Base-by-base conservation (phyloP, 164 flowering plant species). In the Vitis labrusca region DNA sequence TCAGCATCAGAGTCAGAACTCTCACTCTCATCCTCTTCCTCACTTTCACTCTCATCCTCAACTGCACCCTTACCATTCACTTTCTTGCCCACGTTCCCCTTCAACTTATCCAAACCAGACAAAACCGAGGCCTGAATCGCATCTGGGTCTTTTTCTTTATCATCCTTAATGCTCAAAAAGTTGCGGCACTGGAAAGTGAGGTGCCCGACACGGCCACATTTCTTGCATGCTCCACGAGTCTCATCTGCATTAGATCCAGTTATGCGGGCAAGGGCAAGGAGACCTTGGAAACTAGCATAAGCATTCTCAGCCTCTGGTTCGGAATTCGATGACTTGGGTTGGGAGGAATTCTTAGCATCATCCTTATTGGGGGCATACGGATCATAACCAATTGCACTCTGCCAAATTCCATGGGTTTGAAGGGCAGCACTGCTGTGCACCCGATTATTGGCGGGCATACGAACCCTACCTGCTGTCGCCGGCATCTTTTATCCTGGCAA, bases 391-490 rank as follows among this genome's bases (percentile, higher is more conserved):
- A 95, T 95, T 0, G 98, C 97, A 64, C 97, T 95, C 84, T 95
- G 98, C 99, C 99, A 95, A 59, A 95, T 95, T 9, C 99, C 98
- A 66, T 95, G 99, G 54, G 99, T 95, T 72, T 95, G 99, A 12
- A 95, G 83, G 66, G 99, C 98, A 10, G 98, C 99, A 73, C 98
- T 93, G 68, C 99, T 95, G 75, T 95, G 98, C 61, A 95, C 99
- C 87, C 99, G 78, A 71, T 95, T 95, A 86, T 95, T 95, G 63
- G 99, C 99, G 19, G 99, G 99, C 99, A 95, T 95, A 76, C 99
- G 99, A 90, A 95, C 99, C 79, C 99, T 89, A 51, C 99, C 99
- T 59, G 99, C 99, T 56, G 99, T 95, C 10, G 99, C 99, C 78
- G 98, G 98, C 99, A 91, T 95, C 74, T 84, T 93, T 76, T 13